Conservation (phyloP, 73 alveolate genomes). For the Effrenium voratum region DNA sequence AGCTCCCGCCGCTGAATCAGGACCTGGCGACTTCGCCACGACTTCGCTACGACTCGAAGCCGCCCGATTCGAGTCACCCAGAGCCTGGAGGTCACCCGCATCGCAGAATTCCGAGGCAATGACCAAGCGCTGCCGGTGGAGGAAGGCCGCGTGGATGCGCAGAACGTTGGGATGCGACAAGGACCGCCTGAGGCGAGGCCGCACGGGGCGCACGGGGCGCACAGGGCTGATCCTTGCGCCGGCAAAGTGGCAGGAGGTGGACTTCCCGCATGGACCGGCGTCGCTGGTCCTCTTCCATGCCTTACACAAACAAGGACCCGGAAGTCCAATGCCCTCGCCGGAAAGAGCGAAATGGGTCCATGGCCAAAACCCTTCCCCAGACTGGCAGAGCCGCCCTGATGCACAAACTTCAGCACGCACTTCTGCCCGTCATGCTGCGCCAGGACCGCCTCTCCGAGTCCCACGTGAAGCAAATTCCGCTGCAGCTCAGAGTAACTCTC, state of each 20-base stretch:
- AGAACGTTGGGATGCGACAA: conserved; percentile 28
- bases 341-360: neutral
- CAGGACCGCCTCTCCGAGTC: conserved; percentile 28
- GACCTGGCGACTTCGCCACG: neutral
- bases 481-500: no score
- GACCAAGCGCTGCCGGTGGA: neutral
- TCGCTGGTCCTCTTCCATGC: neutral
- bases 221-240: neutral
- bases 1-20: conserved; percentile 4
- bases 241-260: neutral
- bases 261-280: neutral
- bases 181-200: neutral
- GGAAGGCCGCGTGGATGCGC: conserved; percentile 23
- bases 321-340: neutral
- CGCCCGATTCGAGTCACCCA: neutral
- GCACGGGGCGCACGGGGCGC: neutral
- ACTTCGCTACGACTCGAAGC: neutral
- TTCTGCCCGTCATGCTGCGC: neutral
- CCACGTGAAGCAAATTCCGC: no score
- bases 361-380: neutral
- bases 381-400: neutral
- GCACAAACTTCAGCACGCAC: conserved; percentile 44
- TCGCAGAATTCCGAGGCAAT: neutral
- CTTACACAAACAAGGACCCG: neutral
- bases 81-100: conserved; percentile 3